Conservation (phyloP, 2,329 filamentous ascomycete species). For the Plenodomus lindquistii region DNA sequence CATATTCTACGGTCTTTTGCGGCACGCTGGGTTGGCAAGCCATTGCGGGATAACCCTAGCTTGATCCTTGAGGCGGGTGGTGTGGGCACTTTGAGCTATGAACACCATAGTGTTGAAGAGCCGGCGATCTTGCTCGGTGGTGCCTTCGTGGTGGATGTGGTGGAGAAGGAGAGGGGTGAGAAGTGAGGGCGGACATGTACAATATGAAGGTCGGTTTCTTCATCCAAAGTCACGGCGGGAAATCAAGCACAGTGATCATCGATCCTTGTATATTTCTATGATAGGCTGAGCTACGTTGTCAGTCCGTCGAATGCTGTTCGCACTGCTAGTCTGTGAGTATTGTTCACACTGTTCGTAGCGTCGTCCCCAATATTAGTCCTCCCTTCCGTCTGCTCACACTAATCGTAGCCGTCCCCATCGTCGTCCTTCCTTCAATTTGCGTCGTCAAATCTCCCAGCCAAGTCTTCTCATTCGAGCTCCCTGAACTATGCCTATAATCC, state of each 20-base stretch:
- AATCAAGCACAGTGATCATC: not conserved
- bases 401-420: too few relatives aligned
- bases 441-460: not conserved
- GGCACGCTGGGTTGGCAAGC: conserved; percentile 79
- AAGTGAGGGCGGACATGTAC: conserved; percentile 2
- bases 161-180: conserved; percentile 45
- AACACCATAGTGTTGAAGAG: conserved; percentile 54
- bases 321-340: not conserved
- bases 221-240: not conserved
- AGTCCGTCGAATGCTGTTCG: not conserved
- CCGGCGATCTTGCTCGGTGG: conserved; percentile 57
- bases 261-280: not conserved
- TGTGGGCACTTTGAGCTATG: conserved; percentile 57
- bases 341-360: not conserved
- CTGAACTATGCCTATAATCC: not conserved
- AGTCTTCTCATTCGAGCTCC: not conserved
- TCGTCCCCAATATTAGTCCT: not conserved
- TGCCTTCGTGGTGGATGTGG: conserved; percentile 55
- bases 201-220: too few relatives aligned
- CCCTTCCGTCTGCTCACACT: not conserved
- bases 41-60: conserved; percentile 73
- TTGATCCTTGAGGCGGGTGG: conserved; percentile 75
- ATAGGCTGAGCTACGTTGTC: too few relatives aligned
- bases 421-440: not conserved
- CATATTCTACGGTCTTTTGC: conserved; percentile 88